phyloP scores from a whole-genome alignment of 352 stramenopile species.

The Pseudoperonospora humuli region DNA sequence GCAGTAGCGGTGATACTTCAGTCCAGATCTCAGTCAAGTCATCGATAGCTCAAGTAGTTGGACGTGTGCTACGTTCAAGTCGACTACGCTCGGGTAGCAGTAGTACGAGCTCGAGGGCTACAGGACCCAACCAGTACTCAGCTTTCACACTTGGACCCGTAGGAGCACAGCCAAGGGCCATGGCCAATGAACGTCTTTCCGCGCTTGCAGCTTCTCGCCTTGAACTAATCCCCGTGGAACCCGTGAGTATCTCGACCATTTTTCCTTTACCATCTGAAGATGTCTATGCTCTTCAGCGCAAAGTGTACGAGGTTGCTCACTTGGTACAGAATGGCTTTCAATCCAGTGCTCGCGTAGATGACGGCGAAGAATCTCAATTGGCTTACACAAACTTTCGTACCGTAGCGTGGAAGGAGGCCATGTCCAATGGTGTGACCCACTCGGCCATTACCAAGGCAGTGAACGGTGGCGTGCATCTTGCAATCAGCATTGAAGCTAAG shows the following conservation, averaged over 20 bases:
- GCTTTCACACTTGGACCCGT: slow-evolving; percentile 21
- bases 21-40: slow-evolving; percentile 19
- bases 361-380: slow-evolving; percentile 56
- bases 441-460: slow-evolving; percentile 62
- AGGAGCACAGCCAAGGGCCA: slow-evolving; percentile 16
- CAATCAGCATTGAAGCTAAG: slow-evolving; percentile 56
- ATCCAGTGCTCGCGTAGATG: slow-evolving; percentile 44
- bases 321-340: slow-evolving; percentile 67
- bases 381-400: slow-evolving; percentile 70
- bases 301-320: slow-evolving; percentile 66
- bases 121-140: slow-evolving; percentile 29
- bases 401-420: slow-evolving; percentile 49
- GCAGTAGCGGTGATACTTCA: slow-evolving; percentile 26
- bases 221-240: slow-evolving; percentile 49
- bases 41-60: slow-evolving; percentile 28
- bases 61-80: slow-evolving; percentile 30
- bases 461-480: slow-evolving; percentile 59
- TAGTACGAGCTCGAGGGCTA: slow-evolving; percentile 22
- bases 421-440: slow-evolving; percentile 47
- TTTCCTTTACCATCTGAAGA: slow-evolving; percentile 73
- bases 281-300: slow-evolving; percentile 60
- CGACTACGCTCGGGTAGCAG: slow-evolving; percentile 22
- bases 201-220: slow-evolving; percentile 23
- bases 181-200: slow-evolving; percentile 27
- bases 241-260: slow-evolving; percentile 58